Conservation (phyloP, 352 stramenopile genomes). For the Globisporangium cylindrosporum region DNA sequence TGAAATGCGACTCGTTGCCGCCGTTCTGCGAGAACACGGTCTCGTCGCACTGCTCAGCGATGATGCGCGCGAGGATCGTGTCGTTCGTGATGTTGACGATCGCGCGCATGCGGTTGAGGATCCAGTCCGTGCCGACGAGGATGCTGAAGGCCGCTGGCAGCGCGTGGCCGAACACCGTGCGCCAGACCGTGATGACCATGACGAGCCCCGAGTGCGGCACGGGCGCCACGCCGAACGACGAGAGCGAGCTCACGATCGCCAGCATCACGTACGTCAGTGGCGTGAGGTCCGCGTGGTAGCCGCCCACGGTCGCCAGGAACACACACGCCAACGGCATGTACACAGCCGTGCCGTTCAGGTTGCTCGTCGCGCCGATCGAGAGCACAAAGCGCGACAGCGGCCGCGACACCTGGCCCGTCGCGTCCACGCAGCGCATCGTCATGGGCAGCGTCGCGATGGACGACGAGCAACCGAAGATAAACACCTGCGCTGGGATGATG, state of each 20-base stretch:
- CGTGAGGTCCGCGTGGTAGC: conserved; percentile 51
- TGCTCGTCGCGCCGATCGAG: conserved; percentile 63
- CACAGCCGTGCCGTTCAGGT: conserved; percentile 70
- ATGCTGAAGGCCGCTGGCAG: conserved; percentile 64
- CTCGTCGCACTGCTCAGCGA: conserved; percentile 70
- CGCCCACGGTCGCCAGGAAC: conserved; percentile 68
- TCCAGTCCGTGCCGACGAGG: conserved; percentile 67
- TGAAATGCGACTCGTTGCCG: conserved; percentile 3
- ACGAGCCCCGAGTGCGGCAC: conserved; percentile 72
- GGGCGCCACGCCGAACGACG: conserved; percentile 65
- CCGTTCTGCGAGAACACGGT: conserved; percentile 19
- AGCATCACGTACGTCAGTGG: conserved; percentile 58
- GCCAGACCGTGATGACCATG: conserved; percentile 79
- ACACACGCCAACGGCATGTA: conserved; percentile 76
- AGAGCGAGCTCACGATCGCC: conserved; percentile 60
- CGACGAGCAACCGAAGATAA: conserved; percentile 75
- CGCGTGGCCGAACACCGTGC: conserved; percentile 57
- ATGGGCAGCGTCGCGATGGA: conserved; percentile 80
- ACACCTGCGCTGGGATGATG: conserved; percentile 72
- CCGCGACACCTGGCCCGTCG: conserved; percentile 57
- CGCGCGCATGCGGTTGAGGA: conserved; percentile 68
- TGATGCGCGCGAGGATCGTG: conserved; percentile 74
- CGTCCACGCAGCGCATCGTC: conserved; percentile 72
- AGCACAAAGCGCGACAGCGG: conserved; percentile 63
- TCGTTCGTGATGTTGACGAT: conserved; percentile 85